Percentiles rank a stretch among this genome's conserved stretches.
Evolutionary conservation across 2,329 filamentous ascomycete species (phyloP).

Genomic region (Trichoderma citrinoviride): DNA sequence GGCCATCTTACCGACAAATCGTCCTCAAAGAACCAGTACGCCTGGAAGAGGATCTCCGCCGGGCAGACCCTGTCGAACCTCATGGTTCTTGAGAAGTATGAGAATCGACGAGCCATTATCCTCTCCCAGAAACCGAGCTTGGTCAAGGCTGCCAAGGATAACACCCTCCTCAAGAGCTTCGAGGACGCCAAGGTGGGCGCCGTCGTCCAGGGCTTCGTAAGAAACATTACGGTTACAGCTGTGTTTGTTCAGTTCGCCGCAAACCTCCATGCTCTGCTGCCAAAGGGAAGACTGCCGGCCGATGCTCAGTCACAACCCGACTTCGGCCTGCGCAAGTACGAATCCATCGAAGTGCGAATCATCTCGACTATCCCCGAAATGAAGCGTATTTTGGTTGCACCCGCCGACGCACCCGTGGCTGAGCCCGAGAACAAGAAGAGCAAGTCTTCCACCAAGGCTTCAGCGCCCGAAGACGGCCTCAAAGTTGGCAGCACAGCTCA

Average conservation of each 20-base stretch:
- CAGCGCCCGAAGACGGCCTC: constrained; percentile 64
- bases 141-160: constrained; percentile 68
- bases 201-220: constrained; percentile 74
- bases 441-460: constrained; percentile 33
- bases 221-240: constrained; percentile 76
- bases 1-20: constrained; percentile 86
- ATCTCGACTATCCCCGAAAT: constrained; percentile 68
- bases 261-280: constrained; percentile 72
- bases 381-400: constrained; percentile 61
- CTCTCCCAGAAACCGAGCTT: constrained; percentile 83
- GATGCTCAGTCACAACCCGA: constrained; percentile 65
- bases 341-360: constrained; percentile 72
- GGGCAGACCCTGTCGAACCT: constrained; percentile 80
- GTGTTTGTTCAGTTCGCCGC: constrained; percentile 87
- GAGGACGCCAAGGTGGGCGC: constrained; percentile 69
- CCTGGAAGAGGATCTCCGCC: constrained; percentile 76
- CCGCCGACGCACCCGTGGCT: constrained; percentile 43
- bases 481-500: constrained; percentile 69
- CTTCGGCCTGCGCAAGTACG: constrained; percentile 75
- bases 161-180: constrained; percentile 68
- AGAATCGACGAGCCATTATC: constrained; percentile 70
- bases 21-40: constrained; percentile 69
- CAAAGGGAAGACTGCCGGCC: constrained; percentile 72
- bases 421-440: constrained; percentile 41
- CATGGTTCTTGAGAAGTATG: constrained; percentile 82